Base-by-base conservation (phyloP, 371 early-diverging fungal genomes). In the Syncephalis plumigaleata region DNA sequence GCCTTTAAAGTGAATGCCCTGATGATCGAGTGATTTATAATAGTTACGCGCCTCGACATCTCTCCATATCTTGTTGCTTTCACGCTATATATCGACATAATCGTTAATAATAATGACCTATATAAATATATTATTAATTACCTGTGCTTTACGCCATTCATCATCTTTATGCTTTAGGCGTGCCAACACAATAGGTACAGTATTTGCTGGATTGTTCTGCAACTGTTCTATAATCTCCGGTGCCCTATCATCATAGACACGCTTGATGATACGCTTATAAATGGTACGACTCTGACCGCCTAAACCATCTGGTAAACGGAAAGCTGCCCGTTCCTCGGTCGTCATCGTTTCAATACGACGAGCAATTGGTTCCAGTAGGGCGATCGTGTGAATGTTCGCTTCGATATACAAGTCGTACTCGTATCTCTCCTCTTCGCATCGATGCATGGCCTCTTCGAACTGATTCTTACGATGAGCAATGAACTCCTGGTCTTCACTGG, bases 331-430 rank as follows among this genome's bases (percentile, higher is more conserved):
- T 49, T 92, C 91, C 3, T 95, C 92, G 0, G 71, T 57, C 11
- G 72, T 56, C 92, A 97, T 92, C 23, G 50, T 57, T 23, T 63
- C 59, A 26, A 94, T 78, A 50, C 73, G 61, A 54, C 65, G 63
- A 4, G 79, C 77, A 43, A 97, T 76, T 4, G 94, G 88, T 57
- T 94, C 91, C 46, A 99, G 66, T 18, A 88, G 64, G 9, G 79
- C 75, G 58, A 99, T 98, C 1, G 89, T 79, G 44, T 81, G 80
- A 49, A 88, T 57, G 44, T 94, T 89, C 39, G 97, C 84, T 59
- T 96, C 91, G 40, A 98, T 88, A 59, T 91, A 84, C 52, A 98
- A 65, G 59, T 99, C 99, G 66, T 93, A 87, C 55, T 99, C 99
- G 55, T 94, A 98, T 46, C 85, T 76, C 57, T 99, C 99, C 62